Conservation (phyloP, 805 yeast genomes). For the Zygotorulaspora sp. region DNA sequence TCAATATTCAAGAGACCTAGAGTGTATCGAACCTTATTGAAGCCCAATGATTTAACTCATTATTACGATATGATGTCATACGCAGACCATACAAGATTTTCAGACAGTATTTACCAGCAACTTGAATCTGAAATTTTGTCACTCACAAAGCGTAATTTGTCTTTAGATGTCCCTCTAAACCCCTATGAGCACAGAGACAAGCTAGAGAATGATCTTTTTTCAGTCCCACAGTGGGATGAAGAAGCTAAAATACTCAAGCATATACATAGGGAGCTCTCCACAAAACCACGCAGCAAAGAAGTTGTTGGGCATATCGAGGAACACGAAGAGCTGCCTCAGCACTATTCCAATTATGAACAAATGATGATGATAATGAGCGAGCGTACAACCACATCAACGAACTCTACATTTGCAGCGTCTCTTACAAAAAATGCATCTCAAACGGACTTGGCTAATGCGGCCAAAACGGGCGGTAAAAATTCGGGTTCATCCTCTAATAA, state of each 20-base stretch:
- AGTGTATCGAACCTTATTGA: slow-evolving; percentile 68
- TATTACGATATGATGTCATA: slow-evolving; percentile 83
- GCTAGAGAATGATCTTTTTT: slow-evolving; percentile 27
- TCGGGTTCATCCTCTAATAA: slow-evolving; percentile 9
- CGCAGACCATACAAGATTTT: slow-evolving; percentile 75
- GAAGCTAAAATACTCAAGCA: slow-evolving; percentile 33
- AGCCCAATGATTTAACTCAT: slow-evolving; percentile 74
- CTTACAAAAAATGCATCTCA: slow-evolving; percentile 29
- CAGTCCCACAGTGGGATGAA: slow-evolving; percentile 45
- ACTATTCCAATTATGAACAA: slow-evolving; percentile 83
- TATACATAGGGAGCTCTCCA: slow-evolving; percentile 40
- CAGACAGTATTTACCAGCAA: slow-evolving; percentile 71
- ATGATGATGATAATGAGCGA: slow-evolving; percentile 71
- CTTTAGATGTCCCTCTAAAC: slow-evolving; percentile 67
- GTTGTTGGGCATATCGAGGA: slow-evolving; percentile 45
- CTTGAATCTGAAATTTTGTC: slow-evolving; percentile 87
- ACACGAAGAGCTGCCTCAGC: slow-evolving; percentile 70
- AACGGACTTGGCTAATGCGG: slow-evolving; percentile 12
- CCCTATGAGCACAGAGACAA: slow-evolving; percentile 50
- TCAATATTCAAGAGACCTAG: slow-evolving; percentile 49
- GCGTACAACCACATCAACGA: slow-evolving; percentile 37
- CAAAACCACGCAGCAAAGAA: slow-evolving; percentile 37
- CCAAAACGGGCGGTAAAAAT: slow-evolving; percentile 7
- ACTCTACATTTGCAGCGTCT: slow-evolving; percentile 39
- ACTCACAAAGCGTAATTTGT: slow-evolving; percentile 70